Evolutionary conservation across 768 basidiomycete species (phyloP), one percentile per base, ranked within the genome.

Genomic region (Phanerochaete carnosa): DNA sequence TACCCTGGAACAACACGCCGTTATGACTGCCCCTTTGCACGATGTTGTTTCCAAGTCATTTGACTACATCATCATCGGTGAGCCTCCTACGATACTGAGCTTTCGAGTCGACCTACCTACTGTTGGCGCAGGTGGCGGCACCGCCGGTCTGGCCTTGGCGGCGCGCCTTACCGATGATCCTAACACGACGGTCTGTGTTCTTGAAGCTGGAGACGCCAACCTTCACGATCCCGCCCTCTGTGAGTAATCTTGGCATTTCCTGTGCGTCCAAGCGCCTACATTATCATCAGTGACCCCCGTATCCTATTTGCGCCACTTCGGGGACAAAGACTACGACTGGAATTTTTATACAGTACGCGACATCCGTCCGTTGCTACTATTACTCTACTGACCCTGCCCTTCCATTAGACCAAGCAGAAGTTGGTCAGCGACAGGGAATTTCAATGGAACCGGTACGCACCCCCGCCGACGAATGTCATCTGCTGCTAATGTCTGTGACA

Each of bases 111-210:
- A 16, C 4, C 23, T 33, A 33, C 30, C 26, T n/a, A n/a, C n/a
- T n/a, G 11, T 43, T 4, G 16, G 4, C 4, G 6, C 25, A 61
- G 55, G 55, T n/a, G 60, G 53, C n/a, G 53, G 46, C 29, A 45
- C 55, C 23, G 46, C 55, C 7, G 60, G 53, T 19, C 60, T 78
- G 30, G 72, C 75, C 9, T 64, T 79, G 29, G 79, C 77, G n/a
- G 69, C 69, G 8, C 68, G 79, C 19, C 68, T 80, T 30, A 63
- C 70, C 7, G 73, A 76, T 55, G 74, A 61, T 45, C 16, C 25
- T 15, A 19, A 28, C 45, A 29, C 28, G 16, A 25, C 60, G 11
- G 60, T 56, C 25, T 47, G 43, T 26, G 54, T 61, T 11, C 45
- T 56, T 1, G 73, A 74, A 55, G 69, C 71, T 1, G 72, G 72